A percentile compares a stretch with the other conserved stretches of the same genome.
phyloP scores from a whole-genome alignment of 805 yeast genomes.

The Kluyveromyces dobzhanskii region DNA sequence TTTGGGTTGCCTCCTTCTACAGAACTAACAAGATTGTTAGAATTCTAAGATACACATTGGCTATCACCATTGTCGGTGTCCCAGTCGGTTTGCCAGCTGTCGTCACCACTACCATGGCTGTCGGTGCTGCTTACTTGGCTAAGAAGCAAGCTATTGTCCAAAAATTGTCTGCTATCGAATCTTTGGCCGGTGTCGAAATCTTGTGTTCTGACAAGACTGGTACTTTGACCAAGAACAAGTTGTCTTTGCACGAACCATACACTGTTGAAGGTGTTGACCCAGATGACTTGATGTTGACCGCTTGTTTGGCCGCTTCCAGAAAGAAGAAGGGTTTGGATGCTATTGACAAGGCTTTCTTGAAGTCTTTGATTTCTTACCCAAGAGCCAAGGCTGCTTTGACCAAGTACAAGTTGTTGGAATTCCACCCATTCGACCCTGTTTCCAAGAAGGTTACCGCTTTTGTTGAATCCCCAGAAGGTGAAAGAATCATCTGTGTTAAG shows the following conservation, averaged over 20 bases:
- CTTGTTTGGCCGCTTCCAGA: conserved; percentile 95
- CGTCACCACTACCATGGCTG: conserved; percentile 98
- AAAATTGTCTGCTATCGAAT: conserved; percentile 93
- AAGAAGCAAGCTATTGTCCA: conserved; percentile 96
- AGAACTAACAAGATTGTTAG: conserved; percentile 80
- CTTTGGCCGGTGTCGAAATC: conserved; percentile 95
- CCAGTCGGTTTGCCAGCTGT: conserved; percentile 99
- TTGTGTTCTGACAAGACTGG: conserved; percentile 98
- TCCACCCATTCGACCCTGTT: conserved; percentile 97
- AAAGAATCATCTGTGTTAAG: conserved; percentile 89
- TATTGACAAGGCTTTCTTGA: conserved; percentile 93
- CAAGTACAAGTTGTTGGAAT: conserved; percentile 89
- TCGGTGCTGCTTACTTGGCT: conserved; percentile 98
- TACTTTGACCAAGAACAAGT: conserved; percentile 94
- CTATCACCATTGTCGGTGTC: conserved; percentile 95
- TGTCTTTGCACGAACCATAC: conserved; percentile 93
- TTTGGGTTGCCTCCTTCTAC: conserved; percentile 93
- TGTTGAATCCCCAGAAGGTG: conserved; percentile 94
- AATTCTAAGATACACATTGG: conserved; percentile 85
- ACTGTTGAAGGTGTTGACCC: conserved; percentile 96
- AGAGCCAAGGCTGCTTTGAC: conserved; percentile 87
- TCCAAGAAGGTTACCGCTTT: conserved; percentile 93
- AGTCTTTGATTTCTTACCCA: conserved; percentile 81
- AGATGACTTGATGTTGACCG: conserved; percentile 94
- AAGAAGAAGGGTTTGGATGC: conserved; percentile 98